phyloP scores from a whole-genome alignment of 116 monocot genomes.

The Thalassia testudinum region DNA sequence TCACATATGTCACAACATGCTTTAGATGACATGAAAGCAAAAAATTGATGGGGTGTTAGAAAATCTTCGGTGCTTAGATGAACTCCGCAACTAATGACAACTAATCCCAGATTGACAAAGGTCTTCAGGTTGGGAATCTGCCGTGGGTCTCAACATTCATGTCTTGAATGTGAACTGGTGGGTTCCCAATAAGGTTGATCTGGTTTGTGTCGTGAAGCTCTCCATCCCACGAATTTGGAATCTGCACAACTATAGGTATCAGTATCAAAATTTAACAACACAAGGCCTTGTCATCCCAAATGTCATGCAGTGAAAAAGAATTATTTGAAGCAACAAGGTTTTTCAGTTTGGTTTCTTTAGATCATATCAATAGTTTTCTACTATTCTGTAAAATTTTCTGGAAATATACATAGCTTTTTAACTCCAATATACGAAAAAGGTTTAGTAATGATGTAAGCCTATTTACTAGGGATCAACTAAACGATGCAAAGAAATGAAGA shows the following conservation, averaged over 20 bases:
- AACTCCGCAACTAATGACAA: no score
- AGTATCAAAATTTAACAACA: not conserved
- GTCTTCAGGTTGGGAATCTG: no score
- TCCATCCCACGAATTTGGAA: constrained; percentile 31
- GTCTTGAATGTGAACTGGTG: constrained; percentile 14
- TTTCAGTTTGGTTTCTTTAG: not conserved
- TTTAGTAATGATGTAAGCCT: no score
- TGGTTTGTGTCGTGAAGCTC: constrained; percentile 34
- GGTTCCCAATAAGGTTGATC: constrained; percentile 21
- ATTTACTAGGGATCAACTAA: no score
- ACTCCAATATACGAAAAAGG: no score
- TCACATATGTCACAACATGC: no score
- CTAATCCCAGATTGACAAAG: no score
- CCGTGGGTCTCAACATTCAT: constrained; percentile 8
- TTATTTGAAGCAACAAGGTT: not conserved
- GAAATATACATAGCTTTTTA: not conserved
- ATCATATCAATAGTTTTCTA: not conserved
- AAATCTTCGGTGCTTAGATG: no score
- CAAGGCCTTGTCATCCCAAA: no score
- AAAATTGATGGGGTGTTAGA: no score
- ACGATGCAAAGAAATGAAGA: no score
- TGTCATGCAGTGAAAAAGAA: not conserved
- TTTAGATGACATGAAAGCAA: no score
- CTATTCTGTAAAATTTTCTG: not conserved
- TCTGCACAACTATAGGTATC: constrained; percentile 14